Evolutionary conservation across 306 rosid genomes (phyloP), one percentile per base, ranked within the genome.

Genomic region (Pterocarpus macrocarpus): DNA sequence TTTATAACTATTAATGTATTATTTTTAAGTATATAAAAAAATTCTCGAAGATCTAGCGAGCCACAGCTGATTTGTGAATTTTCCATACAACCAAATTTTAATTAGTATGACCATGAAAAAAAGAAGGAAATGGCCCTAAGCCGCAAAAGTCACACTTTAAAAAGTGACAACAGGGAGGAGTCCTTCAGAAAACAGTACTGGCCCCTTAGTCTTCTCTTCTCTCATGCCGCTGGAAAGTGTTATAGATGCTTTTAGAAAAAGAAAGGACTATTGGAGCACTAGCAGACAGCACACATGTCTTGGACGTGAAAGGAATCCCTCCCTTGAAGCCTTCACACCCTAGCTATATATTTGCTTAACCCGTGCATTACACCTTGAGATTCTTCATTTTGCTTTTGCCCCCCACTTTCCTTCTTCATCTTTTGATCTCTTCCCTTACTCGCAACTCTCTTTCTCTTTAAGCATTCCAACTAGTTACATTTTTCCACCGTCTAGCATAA

Each of bases 261-360:
- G 12, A 74, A 81, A 80, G 87, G 90, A 82, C 86, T 82, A 74
- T 75, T 66, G 14, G n/a, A 83, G 79, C 88, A 86, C 88, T 70
- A 36, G n/a, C 76, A 66, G 28, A 15, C 1, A 52, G 41, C 64
- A 73, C 80, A 80, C 85, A 82, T 80, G 89, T 63, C 67, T 47
- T 50, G 64, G 84, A 68, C 84, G 69, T 34, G 68, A 82, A 77
- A 56, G 64, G 63, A 69, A 44, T 75, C 80, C 59, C 62, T 66
- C 58, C 12, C 13, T 4, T 34, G 7, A 53, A 45, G 14, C 71
- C 55, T 79, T 34, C 33, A 58, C 69, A 57, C 2, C 43, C 71
- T 62, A 41, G 8, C 78, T 33, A n/a, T 22, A 1, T 15, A 1
- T 39, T 5, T 38, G 41, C 5, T 61, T 32, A 75, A 28, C 44